phyloP scores from a whole-genome alignment of 2,329 filamentous ascomycete species.

The Herpotrichia juniperi region DNA sequence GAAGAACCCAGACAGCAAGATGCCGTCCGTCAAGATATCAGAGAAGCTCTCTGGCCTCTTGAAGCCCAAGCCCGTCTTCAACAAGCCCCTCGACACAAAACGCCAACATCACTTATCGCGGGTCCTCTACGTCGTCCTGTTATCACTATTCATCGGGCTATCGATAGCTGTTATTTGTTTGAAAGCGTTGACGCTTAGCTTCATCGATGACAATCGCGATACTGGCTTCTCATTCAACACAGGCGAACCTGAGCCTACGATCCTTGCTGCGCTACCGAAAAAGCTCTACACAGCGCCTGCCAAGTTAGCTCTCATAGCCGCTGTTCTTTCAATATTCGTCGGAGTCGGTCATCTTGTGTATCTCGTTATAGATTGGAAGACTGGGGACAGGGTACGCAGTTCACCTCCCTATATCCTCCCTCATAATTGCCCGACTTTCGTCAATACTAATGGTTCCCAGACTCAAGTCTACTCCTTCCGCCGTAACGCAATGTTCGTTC shows the following conservation, averaged over 20 bases:
- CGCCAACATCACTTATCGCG: conserved; percentile 26
- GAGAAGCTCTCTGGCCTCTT: conserved; percentile 10
- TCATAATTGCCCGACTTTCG: neutral
- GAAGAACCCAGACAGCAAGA: conserved; percentile 19
- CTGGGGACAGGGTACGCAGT: conserved; percentile 27
- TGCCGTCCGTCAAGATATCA: conserved; percentile 13
- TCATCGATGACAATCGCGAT: conserved; percentile 39
- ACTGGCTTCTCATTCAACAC: conserved; percentile 37
- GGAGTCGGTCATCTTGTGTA: conserved; percentile 27
- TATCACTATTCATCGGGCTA: conserved; percentile 25
- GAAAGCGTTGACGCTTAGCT: conserved; percentile 37
- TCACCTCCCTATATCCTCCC: neutral
- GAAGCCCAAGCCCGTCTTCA: conserved; percentile 27
- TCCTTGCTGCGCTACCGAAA: conserved; percentile 37
- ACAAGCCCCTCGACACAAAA: conserved; percentile 20
- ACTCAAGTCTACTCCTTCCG: conserved; percentile 40
- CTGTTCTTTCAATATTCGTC: conserved; percentile 27
- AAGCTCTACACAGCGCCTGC: conserved; percentile 32
- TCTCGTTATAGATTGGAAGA: conserved; percentile 30
- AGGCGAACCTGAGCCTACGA: conserved; percentile 13
- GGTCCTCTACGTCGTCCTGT: conserved; percentile 21
- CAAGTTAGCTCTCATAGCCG: conserved; percentile 33
- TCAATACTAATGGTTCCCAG: conserved; percentile 15
- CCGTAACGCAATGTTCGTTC: conserved; percentile 40
- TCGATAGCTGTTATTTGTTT: conserved; percentile 29